Base-by-base conservation (phyloP, 1,284 basidiomycete genomes). In the Cryptococcus deneoformans region DNA sequence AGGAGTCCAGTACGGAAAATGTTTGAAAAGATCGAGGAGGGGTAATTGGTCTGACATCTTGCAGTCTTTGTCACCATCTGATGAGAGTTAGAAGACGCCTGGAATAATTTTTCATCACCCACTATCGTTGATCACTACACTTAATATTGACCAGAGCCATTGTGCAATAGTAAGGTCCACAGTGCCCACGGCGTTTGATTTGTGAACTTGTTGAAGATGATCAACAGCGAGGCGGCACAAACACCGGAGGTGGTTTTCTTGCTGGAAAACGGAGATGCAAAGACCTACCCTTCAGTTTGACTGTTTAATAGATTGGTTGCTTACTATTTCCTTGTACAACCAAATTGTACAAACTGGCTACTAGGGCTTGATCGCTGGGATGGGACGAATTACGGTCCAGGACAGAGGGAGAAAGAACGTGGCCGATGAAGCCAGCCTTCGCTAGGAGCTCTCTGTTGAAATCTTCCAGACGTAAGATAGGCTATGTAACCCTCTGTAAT, bases 341-440 rank as follows among this genome's bases (percentile, higher is more conserved):
- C 39, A 75, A 50, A 53, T 77, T 77, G 37, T 72, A 57, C 20
- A 75, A 47, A 48, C 70, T 69, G 0, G 64, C 71, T 0, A 65
- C 52, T 12, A 73, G 44, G 1, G 71, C 59, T 20, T 59, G 53
- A 34, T 47, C 46, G 34, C 46, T 29, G 16, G 12, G 40, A 42
- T 42, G 40, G 46, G 7, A 29, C 46, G 46, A 47, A 34, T 29
- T 34, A 9, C 34, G 46, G 7, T 34, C 24, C 14, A 47, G 34
- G 6, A 34, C 14, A n/a, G 54, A 51, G 40, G 20, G 3, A 14
- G 36, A 40, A 5, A 60, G 45, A n/a, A 50, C 52, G 8, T 29
- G 39, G 16, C 58, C 50, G 11, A 63, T 57, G 38, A 68, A 73
- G 2, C 57, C 58, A 1, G 52, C 52, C 9, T 50, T 14, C 2